Base-by-base conservation (phyloP, 1,284 basidiomycete genomes). In the Melampsora allii-populina region DNA sequence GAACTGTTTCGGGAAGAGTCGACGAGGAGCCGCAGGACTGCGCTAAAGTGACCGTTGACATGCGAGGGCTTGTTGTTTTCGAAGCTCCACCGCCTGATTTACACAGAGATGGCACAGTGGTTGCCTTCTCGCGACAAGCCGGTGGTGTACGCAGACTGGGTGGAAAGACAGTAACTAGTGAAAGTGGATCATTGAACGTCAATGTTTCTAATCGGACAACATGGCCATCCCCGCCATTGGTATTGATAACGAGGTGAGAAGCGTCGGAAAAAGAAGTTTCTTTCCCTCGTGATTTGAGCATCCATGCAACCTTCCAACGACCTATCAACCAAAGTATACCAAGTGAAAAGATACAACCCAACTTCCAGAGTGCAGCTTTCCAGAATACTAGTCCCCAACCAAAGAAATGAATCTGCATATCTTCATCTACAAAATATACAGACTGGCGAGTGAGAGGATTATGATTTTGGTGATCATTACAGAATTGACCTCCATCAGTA, bases 281-380 rank as follows among this genome's bases (percentile, higher is more conserved):
- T 68, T 84, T 85, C 1, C 92, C 88, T n/a, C 92, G 89, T 85
- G 89, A 94, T 46, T 86, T 87, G 66, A 98, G 86, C 91, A 94
- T 96, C 53, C 94, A 79, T 3, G 85, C 87, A 63, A 96, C 95
- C 78, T 96, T 88, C 96, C 96, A 99, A 78, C 94, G 88, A 1
- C 93, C 93, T 4, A 96, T 82, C 17, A 98, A 85, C 9, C 87
- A 89, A 42, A 98, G 83, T 7, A 88, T 82, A 3, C 96, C 96
- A 10, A 91, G 82, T 0, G 89, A 87, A 17, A 91, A 73, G 7
- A 91, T 79, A 79, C 90, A 93, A 6, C 86, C 86, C 24, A 86
- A 68, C 78, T 87, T 85, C 93, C 94, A 99, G 4, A 89, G 76
- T 80, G 85, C 83, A 65, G 86, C 85, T 66, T 89, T 87, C 84